Evolutionary conservation across 148 eudicot species (phyloP), one percentile per base, ranked within the genome.

Genomic region (Oxyria digyna): DNA sequence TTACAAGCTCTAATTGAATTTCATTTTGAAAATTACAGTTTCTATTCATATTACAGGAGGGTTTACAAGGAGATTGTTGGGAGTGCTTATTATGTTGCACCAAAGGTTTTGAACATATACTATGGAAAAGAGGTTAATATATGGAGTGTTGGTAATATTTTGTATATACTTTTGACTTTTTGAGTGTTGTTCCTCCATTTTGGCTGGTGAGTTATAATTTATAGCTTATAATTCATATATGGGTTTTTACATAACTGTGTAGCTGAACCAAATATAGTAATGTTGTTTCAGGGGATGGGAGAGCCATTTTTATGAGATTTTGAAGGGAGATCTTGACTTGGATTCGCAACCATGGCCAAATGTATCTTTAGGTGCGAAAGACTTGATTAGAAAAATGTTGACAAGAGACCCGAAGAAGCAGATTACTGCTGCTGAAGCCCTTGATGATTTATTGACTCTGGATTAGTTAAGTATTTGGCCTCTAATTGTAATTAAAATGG

Each of bases 111-210:
- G 78, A 69, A 68, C 26, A 80, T 81, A 15, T 76, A 46, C 6
- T 92, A 89, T 71, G 96, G 98, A 38, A 89, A 89, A 75, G 98
- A 92, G 76, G 79, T 89, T 14, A 96, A 92, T 74, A 88, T 92
- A 23, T 92, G 98, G 96, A 92, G 97, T 80, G 97, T 91, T 31
- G 97, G 97, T 38, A 83, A 87, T 73, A 92, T 92, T 24, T 66
- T 93, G 26, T 93, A 93, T 79, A 93, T 93, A 66, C 95, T 93
- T 69, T 78, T n/a, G n/a, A n/a, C n/a, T n/a, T n/a, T n/a, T n/a
- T 93, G 0, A 73, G 88, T 49, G 98, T 96, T 5, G 87, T 83
- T 62, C 94, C 98, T 75, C 98, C 98, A 41, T 93, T 89, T 71
- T 87, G 91, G 95, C 81, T 48, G 96, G 96, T 91, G 78, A 75